Evolutionary conservation across 176 grass and related monocot genomes (phyloP), one percentile per base, ranked within the genome.

Genomic region (Lolium perenne): DNA sequence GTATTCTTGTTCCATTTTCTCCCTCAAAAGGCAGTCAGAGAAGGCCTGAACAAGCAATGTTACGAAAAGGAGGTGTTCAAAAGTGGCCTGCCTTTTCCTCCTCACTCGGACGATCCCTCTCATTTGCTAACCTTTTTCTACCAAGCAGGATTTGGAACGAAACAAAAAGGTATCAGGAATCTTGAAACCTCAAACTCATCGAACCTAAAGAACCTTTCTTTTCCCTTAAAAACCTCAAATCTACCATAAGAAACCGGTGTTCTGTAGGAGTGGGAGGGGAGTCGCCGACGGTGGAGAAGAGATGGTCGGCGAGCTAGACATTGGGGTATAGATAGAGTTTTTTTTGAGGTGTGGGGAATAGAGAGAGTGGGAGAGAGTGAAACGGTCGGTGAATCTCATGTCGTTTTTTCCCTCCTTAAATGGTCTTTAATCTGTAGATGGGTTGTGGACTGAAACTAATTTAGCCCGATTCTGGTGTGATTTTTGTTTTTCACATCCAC

Each of bases 91-190:
- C 22, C 59, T 84, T 63, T 32, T n/a, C 29, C 13, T 25, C 21
- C 21, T 11, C 43, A 23, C 61, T 35, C 62, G 11, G 23, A 29
- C n/a, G n/a, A n/a, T n/a, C n/a, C 62, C 40, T 53, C 60, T 51
- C 60, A 7, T 82, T 55, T 56, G 80, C 35, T 55, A 14, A 43
- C 25, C 29, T 81, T 80, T 55, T 80, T 65, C 21, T 13, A 40
- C 25, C 29, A 70, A 82, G 63, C 80, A 69, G 54, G 51, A 4
- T 82, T 82, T 4, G 50, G 23, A 56, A 83, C 8, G 63, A 82
- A 56, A 38, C 48, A 23, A 29, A 29, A 83, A 60, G 55, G 38
- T 20, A 73, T 47, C 53, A 60, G 22, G 53, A 22, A 8, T 74
- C 41, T 12, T 14, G 25, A 81, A 67, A 50, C 60, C 79, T 81